Evolutionary conservation across 2,329 filamentous ascomycete species (phyloP).

Genomic region (Sclerotinia sclerotiorum): DNA sequence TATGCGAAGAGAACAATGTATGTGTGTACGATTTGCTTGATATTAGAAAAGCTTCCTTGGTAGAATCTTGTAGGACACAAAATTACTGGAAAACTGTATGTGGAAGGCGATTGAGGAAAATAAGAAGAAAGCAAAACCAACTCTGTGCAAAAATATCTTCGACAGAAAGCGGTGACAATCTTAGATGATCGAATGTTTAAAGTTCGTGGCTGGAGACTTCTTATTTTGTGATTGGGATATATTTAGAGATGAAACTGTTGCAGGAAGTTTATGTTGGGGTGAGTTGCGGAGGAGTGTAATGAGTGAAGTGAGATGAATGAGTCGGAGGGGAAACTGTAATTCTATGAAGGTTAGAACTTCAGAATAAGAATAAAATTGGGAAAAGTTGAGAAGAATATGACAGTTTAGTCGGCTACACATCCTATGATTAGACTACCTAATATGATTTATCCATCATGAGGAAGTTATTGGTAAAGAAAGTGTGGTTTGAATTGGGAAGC

Average conservation of each 20-base stretch:
- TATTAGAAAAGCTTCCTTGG: neutral
- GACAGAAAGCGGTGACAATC: neutral
- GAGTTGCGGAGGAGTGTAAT: neutral
- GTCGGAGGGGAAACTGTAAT: neutral
- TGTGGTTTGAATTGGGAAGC: constrained; percentile 1
- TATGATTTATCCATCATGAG: neutral
- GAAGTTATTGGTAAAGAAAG: neutral
- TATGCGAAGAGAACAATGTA: neutral
- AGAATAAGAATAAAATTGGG: neutral
- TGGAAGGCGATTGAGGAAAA: neutral
- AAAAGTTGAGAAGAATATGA: neutral
- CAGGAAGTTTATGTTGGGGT: neutral
- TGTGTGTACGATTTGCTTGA: neutral
- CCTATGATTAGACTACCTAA: neutral
- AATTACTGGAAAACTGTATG: neutral
- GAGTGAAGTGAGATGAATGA: neutral
- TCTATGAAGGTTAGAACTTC: neutral
- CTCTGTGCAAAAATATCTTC: neutral
- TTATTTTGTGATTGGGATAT: neutral
- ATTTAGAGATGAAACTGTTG: neutral
- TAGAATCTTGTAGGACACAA: neutral
- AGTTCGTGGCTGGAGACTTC: neutral
- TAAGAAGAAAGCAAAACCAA: neutral
- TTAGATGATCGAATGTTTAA: neutral
- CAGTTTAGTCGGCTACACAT: neutral